Base-by-base conservation (phyloP, 2,329 filamentous ascomycete genomes). In the Aureobasidium sp. region DNA sequence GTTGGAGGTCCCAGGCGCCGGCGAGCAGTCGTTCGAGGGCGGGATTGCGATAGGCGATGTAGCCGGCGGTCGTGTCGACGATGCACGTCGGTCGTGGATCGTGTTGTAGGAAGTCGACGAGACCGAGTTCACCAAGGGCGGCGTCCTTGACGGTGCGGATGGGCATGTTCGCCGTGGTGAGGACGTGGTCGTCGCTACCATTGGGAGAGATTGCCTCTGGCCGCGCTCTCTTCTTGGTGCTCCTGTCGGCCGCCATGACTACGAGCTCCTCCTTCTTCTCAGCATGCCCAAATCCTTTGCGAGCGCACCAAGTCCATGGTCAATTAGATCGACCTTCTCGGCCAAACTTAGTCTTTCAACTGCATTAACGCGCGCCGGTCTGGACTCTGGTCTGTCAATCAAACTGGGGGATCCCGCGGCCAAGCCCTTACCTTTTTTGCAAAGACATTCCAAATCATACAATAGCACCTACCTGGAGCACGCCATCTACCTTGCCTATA, bases 1-100 rank as follows among this genome's bases (percentile, higher is more conserved):
- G n/a, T 6, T 32, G 46, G 0, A 27, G 17, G 29, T 47, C 37
- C 55, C 55, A 46, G 3, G 48, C 8, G 20, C 29, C 17, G n/a
- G 29, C 32, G 29, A 32, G 32, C 34, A 56, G 47, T 36, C 60
- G 41, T 17, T 62, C 50, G n/a, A 62, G 51, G 17, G 36, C 60
- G 20, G 60, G 50, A 24, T 62, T 62, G 15, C 51, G 43, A 13
- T 56, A 62, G 5, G 32, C 60, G 26, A 62, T 50, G 29, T 20
- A 24, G 24, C 24, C 24, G 12, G 39, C 34, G 2, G 17, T 6
- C 13, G 43, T 29, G 27, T 56, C 43, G 32, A 62, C 9, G 17
- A 62, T 62, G n/a, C 55, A 50, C 8, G 51, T 62, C 29, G 52
- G 60, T 3, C 60, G 51, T 3, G 60, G 5, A 24, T 62, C 60